Percentiles rank a stretch among this genome's conserved stretches.
Evolutionary conservation across 192 early-diverging fungal genomes (phyloP).

Genomic region (Rhizophagus sp.): DNA sequence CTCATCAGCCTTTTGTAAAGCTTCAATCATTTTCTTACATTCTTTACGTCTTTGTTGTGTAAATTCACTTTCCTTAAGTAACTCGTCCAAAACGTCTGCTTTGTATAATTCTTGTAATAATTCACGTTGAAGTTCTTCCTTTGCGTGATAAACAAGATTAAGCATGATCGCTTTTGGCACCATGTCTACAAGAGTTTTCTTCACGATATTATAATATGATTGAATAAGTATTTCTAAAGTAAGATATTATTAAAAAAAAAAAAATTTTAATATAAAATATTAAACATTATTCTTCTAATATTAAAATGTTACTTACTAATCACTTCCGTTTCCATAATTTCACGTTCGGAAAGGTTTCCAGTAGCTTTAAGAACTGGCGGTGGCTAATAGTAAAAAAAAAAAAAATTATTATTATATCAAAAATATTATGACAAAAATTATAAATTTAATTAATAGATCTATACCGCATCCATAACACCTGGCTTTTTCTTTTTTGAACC

Average conservation of each 20-base stretch:
- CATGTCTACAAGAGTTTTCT: conserved; percentile 95
- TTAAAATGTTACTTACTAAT: conserved; percentile 72
- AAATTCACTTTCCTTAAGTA: conserved; percentile 94
- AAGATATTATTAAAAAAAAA: conserved; percentile 19
- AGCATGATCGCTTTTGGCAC: conserved; percentile 99
- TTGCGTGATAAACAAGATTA: conserved; percentile 87
- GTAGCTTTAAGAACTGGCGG: conserved; percentile 90
- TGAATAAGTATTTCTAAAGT: conserved; percentile 78
- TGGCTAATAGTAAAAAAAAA: conserved; percentile 55
- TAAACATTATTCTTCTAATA: neutral
- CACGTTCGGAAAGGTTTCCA: conserved; percentile 94
- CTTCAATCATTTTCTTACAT: conserved; percentile 99
- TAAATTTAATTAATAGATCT: neutral
- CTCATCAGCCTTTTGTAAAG: conserved; percentile 81
- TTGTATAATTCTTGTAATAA: conserved; percentile 96
- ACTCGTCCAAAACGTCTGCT: conserved; percentile 88
- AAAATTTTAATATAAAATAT: too few relatives aligned
- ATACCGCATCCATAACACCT: conserved; percentile 69
- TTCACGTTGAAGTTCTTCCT: conserved; percentile 94
- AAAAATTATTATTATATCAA: neutral
- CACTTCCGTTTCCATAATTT: conserved; percentile 97
- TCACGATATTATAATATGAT: conserved; percentile 99
- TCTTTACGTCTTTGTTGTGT: conserved; percentile 90
- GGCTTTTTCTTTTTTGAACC: conserved; percentile 77
- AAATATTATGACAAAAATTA: neutral